These are phyloP conservation scores for Hydnomerulius pinastri DNA, from an alignment of 768 basidiomycete genomes.

Conservation along the genomic window DNA sequence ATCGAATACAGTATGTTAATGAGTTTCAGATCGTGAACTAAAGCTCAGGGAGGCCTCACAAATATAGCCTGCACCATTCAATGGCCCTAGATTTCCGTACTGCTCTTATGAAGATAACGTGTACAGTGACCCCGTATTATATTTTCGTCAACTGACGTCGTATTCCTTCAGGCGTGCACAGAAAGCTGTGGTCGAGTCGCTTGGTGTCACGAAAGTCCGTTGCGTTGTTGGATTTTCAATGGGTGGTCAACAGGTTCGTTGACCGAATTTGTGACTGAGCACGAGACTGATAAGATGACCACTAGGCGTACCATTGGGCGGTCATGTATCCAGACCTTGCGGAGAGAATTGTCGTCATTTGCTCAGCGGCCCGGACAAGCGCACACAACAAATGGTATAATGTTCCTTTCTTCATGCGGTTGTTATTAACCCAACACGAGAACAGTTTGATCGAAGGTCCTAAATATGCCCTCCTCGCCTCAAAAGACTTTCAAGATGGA, in stretches of 20 bases:
- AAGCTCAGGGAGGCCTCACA: neutral
- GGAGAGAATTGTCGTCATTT: slow-evolving; percentile 44
- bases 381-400: slow-evolving; percentile 51
- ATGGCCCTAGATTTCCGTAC: slow-evolving; percentile 32
- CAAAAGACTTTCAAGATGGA: slow-evolving; percentile 52
- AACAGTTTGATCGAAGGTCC: slow-evolving; percentile 57
- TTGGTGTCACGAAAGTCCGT: slow-evolving; percentile 42
- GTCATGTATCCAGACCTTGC: slow-evolving; percentile 52
- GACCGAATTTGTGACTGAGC: too few relatives aligned
- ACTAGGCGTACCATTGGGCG: slow-evolving; percentile 53
- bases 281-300: neutral
- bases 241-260: slow-evolving; percentile 47
- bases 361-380: slow-evolving; percentile 52
- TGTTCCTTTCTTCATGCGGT: neutral
- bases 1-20: slow-evolving; percentile 25
- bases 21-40: neutral
- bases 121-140: slow-evolving; percentile 2
- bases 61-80: slow-evolving; percentile 31
- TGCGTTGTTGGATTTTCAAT: slow-evolving; percentile 54
- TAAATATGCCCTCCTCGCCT: slow-evolving; percentile 51
- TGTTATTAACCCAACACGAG: neutral
- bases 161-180: slow-evolving; percentile 44
- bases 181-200: slow-evolving; percentile 47
- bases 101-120: slow-evolving; percentile 33
- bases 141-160: neutral